phyloP scores from a whole-genome alignment of 129 eudicot genomes.

The Chrysanthemum seticuspe region DNA sequence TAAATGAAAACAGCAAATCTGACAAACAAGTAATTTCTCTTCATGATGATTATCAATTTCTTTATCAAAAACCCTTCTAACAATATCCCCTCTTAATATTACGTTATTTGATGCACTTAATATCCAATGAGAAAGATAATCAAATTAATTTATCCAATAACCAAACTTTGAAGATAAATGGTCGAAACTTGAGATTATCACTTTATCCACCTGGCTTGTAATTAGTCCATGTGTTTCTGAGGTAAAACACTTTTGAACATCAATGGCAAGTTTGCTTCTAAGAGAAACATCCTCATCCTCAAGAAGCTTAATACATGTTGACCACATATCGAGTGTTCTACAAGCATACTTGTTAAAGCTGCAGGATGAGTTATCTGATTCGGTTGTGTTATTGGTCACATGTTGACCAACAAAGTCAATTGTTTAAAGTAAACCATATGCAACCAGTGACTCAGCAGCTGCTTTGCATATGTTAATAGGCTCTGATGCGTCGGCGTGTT shows the following conservation, averaged over 20 bases:
- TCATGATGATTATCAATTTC: constrained; percentile 96
- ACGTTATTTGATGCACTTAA: constrained; percentile 49
- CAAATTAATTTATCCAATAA: constrained; percentile 64
- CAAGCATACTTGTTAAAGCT: constrained; percentile 40
- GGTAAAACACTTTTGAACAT: constrained; percentile 58
- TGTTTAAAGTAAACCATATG: constrained; percentile 82
- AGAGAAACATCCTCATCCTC: constrained; percentile 91
- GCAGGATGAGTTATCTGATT: constrained; percentile 20
- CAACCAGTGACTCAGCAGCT: constrained; percentile 80
- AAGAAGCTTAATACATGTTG: constrained; percentile 73
- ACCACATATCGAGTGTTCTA: constrained; percentile 70
- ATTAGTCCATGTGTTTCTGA: constrained; percentile 34
- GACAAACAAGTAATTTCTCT: constrained; percentile 80
- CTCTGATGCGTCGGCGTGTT: constrained; percentile 69
- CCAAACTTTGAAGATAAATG: constrained; percentile 69
- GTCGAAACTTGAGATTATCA: constrained; percentile 68
- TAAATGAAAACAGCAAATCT: constrained; percentile 78
- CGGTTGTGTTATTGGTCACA: constrained; percentile 23
- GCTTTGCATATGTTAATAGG: constrained; percentile 86
- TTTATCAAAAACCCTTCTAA: constrained; percentile 90
- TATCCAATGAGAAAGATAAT: constrained; percentile 62
- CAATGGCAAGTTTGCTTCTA: constrained; percentile 65
- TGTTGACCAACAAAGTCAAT: constrained; percentile 50
- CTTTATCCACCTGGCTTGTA: constrained; percentile 88
- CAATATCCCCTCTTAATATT: constrained; percentile 76